Evolutionary conservation across 2,329 filamentous ascomycete genomes (phyloP).

Genomic region (Sphaerulina vaccinii): DNA sequence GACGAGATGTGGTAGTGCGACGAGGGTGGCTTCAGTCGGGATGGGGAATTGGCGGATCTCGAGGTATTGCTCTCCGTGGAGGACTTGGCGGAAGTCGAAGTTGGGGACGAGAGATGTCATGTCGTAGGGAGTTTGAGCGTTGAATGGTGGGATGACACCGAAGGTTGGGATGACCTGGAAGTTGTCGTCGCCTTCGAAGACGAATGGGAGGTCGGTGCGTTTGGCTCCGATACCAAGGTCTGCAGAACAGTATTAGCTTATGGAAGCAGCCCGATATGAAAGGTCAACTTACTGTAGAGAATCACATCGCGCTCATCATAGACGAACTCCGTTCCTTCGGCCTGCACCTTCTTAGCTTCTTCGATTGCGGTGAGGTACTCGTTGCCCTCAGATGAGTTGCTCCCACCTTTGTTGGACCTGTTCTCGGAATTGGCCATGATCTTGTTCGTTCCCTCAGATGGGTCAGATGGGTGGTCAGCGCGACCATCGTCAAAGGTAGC

Average conservation of each 20-base stretch:
- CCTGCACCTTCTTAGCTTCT: conserved; percentile 68
- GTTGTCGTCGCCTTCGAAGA: conserved; percentile 86
- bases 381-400: conserved; percentile 31
- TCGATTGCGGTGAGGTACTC: conserved; percentile 72
- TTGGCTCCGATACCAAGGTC: conserved; percentile 89
- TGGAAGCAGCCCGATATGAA: too few relatives aligned
- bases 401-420: conserved; percentile 62
- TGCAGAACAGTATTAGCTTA: conserved; percentile 32
- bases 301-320: conserved; percentile 87
- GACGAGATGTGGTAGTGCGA: conserved; percentile 75
- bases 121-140: conserved; percentile 74
- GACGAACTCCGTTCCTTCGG: conserved; percentile 71
- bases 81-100: conserved; percentile 97
- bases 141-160: conserved; percentile 92
- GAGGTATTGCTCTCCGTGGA: conserved; percentile 98
- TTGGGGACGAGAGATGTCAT: conserved; percentile 85
- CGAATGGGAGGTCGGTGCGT: conserved; percentile 78
- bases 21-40: conserved; percentile 74
- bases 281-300: conserved; percentile 66
- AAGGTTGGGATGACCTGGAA: conserved; percentile 96
- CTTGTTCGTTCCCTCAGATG: conserved; percentile 73
- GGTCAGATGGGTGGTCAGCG: conserved; percentile 80
- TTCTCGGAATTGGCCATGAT: conserved; percentile 85
- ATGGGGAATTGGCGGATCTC: conserved; percentile 91
- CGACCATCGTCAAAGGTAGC: conserved; percentile 83